Base-by-base conservation (phyloP, 2,329 filamentous ascomycete species). In the Colletotrichum shisoi region DNA sequence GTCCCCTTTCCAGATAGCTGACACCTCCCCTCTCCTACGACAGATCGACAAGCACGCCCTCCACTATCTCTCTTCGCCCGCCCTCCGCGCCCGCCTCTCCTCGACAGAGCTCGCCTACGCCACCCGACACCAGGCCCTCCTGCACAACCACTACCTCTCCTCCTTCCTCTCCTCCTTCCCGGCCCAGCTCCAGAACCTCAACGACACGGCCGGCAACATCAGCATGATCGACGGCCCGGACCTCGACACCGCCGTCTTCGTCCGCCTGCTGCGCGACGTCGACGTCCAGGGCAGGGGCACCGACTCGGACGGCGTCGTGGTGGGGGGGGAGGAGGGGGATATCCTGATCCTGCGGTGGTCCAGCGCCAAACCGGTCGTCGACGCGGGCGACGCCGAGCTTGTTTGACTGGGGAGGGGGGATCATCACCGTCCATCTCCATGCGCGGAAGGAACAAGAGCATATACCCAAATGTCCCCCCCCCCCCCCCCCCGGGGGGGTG, bases 221-320 rank as follows among this genome's bases (percentile, higher is more conserved):
- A 93, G 87, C 79, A 99, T 99, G 95, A 87, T 98, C 37, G 93
- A 97, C 74, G 83, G 86, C 2, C 95, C 95, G 0, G 95, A 98
- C 76, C 80, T 88, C 54, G 91, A 95, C 68, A 84, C 86, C 2
- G 93, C 93, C 8, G 94, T 98, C 2, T 97, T 99, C 77, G 88
- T 93, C 46, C 84, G 94, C 69, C 84, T 91, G 56, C 78, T 94
- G 60, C 83, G 82, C 61, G 87, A 91, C 73, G 80, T 82, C 3
- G 80, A 85, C 5, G 84, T 89, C 13, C 80, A 82, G 64, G 85
- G 88, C 7, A 83, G 84, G 69, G 89, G 89, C 13, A 88, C 88
- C 9, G 88, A 91, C 70, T 82, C 78, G 70, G 89, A 92, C 80
- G 79, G 83, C 77, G 76, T 80, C 68, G 75, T 91, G 76, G 82